Conservation (phyloP, 2,329 filamentous ascomycete genomes). For the Seiridium cupressi region DNA sequence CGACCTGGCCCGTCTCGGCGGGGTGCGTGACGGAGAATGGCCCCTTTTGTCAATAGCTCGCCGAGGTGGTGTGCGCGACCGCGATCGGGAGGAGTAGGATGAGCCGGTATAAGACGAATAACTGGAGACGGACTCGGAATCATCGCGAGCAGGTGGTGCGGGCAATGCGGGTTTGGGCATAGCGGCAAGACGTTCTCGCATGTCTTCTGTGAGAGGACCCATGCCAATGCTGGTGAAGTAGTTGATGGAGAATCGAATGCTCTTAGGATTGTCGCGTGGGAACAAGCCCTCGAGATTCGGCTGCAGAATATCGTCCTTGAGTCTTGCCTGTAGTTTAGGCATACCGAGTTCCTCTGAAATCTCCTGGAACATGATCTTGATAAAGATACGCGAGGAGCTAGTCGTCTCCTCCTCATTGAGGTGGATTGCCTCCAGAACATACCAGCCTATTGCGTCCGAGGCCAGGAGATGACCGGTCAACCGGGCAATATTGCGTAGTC, state of each 20-base stretch:
- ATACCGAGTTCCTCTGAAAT: conserved; percentile 84
- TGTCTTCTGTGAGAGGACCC: conserved; percentile 90
- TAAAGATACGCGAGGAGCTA: conserved; percentile 93
- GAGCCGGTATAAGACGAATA: conserved; percentile 73
- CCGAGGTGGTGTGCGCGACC: conserved; percentile 39
- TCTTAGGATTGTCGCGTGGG: conserved; percentile 82
- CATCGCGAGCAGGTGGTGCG: conserved; percentile 56
- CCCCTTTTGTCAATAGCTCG: conserved; percentile 34
- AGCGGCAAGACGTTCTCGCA: conserved; percentile 88
- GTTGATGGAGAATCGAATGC: conserved; percentile 96
- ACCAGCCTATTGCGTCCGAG: conserved; percentile 88
- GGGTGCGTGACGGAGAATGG: conserved; percentile 32
- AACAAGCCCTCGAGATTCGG: conserved; percentile 83
- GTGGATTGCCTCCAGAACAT: conserved; percentile 79
- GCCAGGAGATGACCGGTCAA: conserved; percentile 92
- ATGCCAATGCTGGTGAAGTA: conserved; percentile 99
- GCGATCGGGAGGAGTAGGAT: conserved; percentile 54
- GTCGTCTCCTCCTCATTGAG: conserved; percentile 97
- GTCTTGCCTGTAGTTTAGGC: conserved; percentile 70
- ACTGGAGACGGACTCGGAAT: conserved; percentile 72
- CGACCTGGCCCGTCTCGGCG: conserved; percentile 27
- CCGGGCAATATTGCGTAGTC: conserved; percentile 88
- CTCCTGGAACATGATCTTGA: conserved; percentile 97
- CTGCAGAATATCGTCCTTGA: conserved; percentile 76
- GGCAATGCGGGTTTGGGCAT: conserved; percentile 81